These are phyloP conservation scores for Nicotiana attenuata DNA, from an alignment of 257 asterid genomes.

Conservation along the genomic window DNA sequence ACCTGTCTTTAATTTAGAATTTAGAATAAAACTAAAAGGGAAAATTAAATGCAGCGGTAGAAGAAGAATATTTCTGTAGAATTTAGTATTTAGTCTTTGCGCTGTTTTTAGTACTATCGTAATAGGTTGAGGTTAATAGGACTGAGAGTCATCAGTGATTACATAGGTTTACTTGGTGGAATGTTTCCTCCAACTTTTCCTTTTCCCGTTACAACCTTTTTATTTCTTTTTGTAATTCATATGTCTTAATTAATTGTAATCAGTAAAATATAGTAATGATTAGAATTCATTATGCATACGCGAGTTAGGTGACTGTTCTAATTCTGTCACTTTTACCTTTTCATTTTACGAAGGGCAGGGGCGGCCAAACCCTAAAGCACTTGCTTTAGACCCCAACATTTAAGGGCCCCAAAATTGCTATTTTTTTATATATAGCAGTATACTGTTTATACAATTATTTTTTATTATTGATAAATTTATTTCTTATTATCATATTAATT, in stretches of 20 bases:
- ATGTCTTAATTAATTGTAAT: too few relatives aligned
- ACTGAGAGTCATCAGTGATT: neutral
- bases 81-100: neutral
- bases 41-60: too few relatives aligned
- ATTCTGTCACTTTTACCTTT: neutral
- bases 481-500: too few relatives aligned
- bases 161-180: neutral
- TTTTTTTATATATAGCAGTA: too few relatives aligned
- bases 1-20: neutral
- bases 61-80: neutral
- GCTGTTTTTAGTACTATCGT: neutral
- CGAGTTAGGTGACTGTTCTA: neutral
- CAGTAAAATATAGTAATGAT: neutral
- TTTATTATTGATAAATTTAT: too few relatives aligned
- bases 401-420: too few relatives aligned
- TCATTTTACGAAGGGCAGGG: neutral
- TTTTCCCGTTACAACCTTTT: neutral
- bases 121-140: neutral
- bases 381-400: too few relatives aligned
- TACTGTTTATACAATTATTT: too few relatives aligned
- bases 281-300: neutral
- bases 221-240: neutral
- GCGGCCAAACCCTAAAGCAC: too few relatives aligned
- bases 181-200: neutral
- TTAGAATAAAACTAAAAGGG: too few relatives aligned